These are phyloP conservation scores for Filobasidium floriforme DNA, from an alignment of 768 basidiomycete genomes.

Conservation along the genomic window DNA sequence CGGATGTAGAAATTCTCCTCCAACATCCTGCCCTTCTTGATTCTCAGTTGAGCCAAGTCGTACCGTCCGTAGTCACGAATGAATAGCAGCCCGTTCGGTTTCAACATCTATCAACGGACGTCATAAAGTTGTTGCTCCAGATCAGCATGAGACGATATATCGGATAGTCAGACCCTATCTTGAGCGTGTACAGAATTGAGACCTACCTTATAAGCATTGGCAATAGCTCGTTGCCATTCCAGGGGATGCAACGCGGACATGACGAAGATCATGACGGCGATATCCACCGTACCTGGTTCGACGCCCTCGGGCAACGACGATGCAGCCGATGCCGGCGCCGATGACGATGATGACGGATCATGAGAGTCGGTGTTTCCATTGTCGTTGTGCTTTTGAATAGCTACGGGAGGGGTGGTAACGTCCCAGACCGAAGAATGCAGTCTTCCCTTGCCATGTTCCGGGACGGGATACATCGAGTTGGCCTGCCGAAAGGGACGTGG, in stretches of 20 bases:
- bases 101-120: conserved; percentile 60
- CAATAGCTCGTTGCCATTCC: conserved; percentile 78
- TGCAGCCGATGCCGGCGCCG: neutral
- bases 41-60: conserved; percentile 88
- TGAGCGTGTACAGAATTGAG: neutral
- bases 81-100: conserved; percentile 74
- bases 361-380: neutral
- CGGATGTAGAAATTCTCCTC: conserved; percentile 93
- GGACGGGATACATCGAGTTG: conserved; percentile 61
- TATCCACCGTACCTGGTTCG: conserved; percentile 65
- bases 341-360: neutral
- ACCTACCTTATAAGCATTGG: conserved; percentile 65
- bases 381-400: neutral
- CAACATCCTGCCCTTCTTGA: conserved; percentile 76
- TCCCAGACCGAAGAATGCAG: conserved; percentile 87
- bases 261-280: conserved; percentile 87
- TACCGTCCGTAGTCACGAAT: conserved; percentile 92
- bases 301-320: conserved; percentile 58
- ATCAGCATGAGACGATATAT: neutral
- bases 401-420: conserved; percentile 53
- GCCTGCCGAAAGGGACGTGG: conserved; percentile 48
- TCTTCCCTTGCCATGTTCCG: conserved; percentile 56
- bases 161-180: neutral
- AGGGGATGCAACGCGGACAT: conserved; percentile 84
- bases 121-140: neutral